phyloP scores from a whole-genome alignment of 345 rosid genomes.

The Gynandropsis gynandra region DNA sequence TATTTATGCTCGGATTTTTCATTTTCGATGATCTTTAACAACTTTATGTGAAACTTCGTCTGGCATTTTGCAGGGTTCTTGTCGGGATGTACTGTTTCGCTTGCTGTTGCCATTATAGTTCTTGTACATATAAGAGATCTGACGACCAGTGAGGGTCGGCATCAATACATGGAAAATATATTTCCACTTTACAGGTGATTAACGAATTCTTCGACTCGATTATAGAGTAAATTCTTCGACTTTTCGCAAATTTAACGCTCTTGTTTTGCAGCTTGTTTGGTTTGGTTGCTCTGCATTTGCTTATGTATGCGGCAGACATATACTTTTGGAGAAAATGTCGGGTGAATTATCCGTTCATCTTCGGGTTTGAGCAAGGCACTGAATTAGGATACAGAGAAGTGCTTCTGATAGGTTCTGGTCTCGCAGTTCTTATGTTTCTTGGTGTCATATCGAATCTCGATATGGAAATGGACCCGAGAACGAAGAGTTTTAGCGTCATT shows the following conservation, averaged over 20 bases:
- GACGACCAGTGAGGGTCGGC: constrained; percentile 36
- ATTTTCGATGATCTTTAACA: neutral
- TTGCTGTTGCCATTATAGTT: constrained; percentile 40
- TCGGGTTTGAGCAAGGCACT: constrained; percentile 69
- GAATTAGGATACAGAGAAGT: constrained; percentile 66
- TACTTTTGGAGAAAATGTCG: constrained; percentile 63
- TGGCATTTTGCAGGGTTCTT: constrained; percentile 44
- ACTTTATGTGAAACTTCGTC: neutral
- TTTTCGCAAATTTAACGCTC: neutral
- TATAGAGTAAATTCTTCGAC: neutral
- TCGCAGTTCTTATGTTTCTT: constrained; percentile 47
- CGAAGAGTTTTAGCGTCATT: constrained; percentile 42
- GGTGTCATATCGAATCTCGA: constrained; percentile 60
- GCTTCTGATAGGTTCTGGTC: constrained; percentile 41
- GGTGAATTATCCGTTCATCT: constrained; percentile 63
- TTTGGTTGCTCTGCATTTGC: constrained; percentile 58
- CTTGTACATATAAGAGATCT: constrained; percentile 47
- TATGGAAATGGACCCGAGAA: constrained; percentile 76
- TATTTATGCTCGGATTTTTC: neutral
- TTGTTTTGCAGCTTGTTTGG: constrained; percentile 50
- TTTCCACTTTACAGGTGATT: constrained; percentile 73
- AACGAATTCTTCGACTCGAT: neutral
- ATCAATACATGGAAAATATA: constrained; percentile 58
- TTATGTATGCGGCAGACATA: constrained; percentile 52
- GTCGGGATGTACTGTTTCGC: constrained; percentile 59